Conservation (phyloP, 2,329 filamentous ascomycete species). For the Exophiala mesophila region DNA sequence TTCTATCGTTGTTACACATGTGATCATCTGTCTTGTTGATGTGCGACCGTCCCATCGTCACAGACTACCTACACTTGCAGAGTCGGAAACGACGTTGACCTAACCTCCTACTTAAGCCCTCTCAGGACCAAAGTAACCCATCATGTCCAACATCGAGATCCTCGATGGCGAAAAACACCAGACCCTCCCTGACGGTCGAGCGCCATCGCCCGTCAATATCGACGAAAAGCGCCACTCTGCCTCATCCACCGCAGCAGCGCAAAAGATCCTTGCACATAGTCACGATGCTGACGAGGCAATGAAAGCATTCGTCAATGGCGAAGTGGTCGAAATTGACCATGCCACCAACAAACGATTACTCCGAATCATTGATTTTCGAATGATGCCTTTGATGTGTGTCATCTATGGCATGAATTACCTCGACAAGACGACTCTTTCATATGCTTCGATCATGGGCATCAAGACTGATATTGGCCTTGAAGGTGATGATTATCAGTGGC, state of each 20-base stretch:
- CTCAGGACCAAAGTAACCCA: too few relatives aligned
- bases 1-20: too few relatives aligned
- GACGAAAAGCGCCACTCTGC: constrained; percentile 14
- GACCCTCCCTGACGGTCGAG: constrained; percentile 12
- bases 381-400: constrained; percentile 56
- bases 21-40: too few relatives aligned
- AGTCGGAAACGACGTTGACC: too few relatives aligned
- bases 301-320: constrained; percentile 51
- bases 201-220: constrained; percentile 19
- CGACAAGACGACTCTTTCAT: constrained; percentile 49
- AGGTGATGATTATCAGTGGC: constrained; percentile 48
- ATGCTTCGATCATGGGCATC: constrained; percentile 52
- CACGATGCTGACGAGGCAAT: constrained; percentile 58
- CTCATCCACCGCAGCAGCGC: constrained; percentile 18
- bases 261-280: constrained; percentile 46
- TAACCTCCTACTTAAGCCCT: too few relatives aligned
- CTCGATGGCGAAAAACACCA: constrained; percentile 17
- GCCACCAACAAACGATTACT: constrained; percentile 56
- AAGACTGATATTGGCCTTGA: constrained; percentile 42
- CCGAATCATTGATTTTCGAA: constrained; percentile 57
- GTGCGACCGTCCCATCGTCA: too few relatives aligned
- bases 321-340: constrained; percentile 51
- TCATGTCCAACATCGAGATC: too few relatives aligned
- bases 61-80: too few relatives aligned
- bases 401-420: constrained; percentile 54